Percentiles rank a stretch among this genome's conserved stretches.
Conservation (phyloP, 2,329 filamentous ascomycete species). For the Sporothrix pseudoabietina region DNA sequence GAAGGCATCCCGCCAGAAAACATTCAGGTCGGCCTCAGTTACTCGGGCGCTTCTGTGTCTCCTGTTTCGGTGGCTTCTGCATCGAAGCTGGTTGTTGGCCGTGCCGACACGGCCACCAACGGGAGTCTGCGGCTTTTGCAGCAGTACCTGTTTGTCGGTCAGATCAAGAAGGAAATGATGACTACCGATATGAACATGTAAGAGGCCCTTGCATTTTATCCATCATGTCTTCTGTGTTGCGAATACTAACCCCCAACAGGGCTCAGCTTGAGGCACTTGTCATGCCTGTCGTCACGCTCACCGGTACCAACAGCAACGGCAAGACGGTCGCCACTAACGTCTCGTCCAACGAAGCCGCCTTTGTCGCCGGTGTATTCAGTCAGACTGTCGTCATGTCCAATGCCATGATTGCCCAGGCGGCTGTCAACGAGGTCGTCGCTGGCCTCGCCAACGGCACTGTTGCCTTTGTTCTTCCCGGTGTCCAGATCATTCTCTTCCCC, state of each 20-base stretch:
- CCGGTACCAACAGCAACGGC: conserved; percentile 57
- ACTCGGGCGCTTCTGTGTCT: conserved; percentile 57
- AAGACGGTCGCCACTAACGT: conserved; percentile 63
- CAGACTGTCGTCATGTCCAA: conserved; percentile 56
- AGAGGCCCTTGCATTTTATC: conserved; percentile 39
- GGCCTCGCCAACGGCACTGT: conserved; percentile 55
- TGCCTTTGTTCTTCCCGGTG: conserved; percentile 70
- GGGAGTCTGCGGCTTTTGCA: conserved; percentile 53
- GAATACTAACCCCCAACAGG: conserved; percentile 42
- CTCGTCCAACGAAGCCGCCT: conserved; percentile 69
- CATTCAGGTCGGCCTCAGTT: conserved; percentile 58
- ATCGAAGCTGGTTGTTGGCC: conserved; percentile 36
- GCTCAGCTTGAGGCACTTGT: conserved; percentile 63
- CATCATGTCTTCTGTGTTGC: neutral
- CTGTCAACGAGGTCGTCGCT: conserved; percentile 52
- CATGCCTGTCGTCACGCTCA: conserved; percentile 68
- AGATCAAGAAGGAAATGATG: conserved; percentile 63
- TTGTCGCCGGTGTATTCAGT: conserved; percentile 71
- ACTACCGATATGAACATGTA: conserved; percentile 61
- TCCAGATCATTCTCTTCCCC: conserved; percentile 68
- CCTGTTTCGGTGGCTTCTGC: conserved; percentile 43
- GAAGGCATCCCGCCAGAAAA: conserved; percentile 53
- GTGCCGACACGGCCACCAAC: conserved; percentile 30
- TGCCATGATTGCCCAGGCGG: conserved; percentile 51
- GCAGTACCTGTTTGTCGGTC: conserved; percentile 68